Percentiles rank a stretch among this genome's conserved stretches.
These are phyloP conservation scores for Aspergillus eucalypticola DNA, from an alignment of 2,329 filamentous ascomycete genomes.

Conservation along the genomic window DNA sequence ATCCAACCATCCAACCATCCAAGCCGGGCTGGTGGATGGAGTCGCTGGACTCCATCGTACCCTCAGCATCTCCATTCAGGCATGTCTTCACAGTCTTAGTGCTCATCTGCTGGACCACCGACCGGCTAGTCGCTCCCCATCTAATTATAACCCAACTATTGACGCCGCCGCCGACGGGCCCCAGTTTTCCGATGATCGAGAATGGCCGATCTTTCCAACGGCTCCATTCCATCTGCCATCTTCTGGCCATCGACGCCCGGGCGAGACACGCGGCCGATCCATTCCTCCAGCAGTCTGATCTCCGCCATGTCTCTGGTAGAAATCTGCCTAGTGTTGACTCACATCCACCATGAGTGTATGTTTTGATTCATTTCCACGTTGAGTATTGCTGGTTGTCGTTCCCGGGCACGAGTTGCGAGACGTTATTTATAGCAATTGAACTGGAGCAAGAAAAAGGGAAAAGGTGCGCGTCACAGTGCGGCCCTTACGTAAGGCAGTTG, in stretches of 20 bases:
- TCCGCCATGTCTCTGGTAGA: background rate
- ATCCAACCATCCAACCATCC: background rate
- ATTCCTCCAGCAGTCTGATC: background rate
- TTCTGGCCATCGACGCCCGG: background rate
- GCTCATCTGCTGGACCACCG: too few relatives aligned
- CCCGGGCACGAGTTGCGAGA: too few relatives aligned
- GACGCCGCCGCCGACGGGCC: conserved; percentile 14
- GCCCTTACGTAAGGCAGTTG: background rate
- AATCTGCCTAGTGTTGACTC: background rate
- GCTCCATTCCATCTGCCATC: background rate
- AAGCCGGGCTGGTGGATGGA: too few relatives aligned
- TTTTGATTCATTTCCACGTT: background rate
- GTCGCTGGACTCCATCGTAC: background rate
- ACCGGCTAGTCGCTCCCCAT: too few relatives aligned
- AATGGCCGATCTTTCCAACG: background rate
- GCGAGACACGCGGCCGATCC: conserved; percentile 9
- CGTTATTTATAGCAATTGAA: too few relatives aligned
- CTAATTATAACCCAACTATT: conserved; percentile 10
- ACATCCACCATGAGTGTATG: background rate
- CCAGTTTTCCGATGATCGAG: conserved; percentile 2
- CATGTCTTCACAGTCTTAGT: too few relatives aligned
- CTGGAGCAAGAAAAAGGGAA: too few relatives aligned
- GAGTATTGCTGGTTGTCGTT: too few relatives aligned
- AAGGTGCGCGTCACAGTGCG: too few relatives aligned
- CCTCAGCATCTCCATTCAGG: too few relatives aligned